These are phyloP conservation scores for Phytopythium chamaehyphon DNA, from an alignment of 352 stramenopile genomes.

Conservation along the genomic window DNA sequence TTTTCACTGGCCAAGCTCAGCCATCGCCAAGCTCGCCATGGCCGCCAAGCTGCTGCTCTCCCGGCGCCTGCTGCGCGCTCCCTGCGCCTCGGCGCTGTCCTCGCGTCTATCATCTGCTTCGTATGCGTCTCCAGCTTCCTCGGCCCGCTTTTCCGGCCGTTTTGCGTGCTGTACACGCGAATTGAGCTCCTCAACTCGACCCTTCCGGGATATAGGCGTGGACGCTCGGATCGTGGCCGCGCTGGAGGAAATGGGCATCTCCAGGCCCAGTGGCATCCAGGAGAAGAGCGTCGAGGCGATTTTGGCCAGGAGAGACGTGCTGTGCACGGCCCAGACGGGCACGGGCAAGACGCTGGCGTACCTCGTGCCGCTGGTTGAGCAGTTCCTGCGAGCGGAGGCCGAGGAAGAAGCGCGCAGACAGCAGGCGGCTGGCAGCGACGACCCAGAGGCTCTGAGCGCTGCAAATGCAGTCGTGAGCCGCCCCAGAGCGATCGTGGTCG, in stretches of 20 bases:
- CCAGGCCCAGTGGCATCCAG: conserved; percentile 47
- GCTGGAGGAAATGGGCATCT: conserved; percentile 46
- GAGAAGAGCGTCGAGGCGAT: conserved; percentile 45
- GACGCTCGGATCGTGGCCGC: conserved; percentile 31
- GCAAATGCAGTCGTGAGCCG: conserved; percentile 20
- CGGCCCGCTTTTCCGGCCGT: background rate
- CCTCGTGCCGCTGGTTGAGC: conserved; percentile 49
- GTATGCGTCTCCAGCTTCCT: background rate
- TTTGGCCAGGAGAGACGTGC: conserved; percentile 39
- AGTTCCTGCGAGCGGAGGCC: conserved; percentile 39
- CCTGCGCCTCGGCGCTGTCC: background rate
- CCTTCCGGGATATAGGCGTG: conserved; percentile 42
- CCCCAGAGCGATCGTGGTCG: conserved; percentile 47
- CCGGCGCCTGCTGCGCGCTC: background rate
- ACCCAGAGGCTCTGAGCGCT: background rate
- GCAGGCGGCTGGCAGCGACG: background rate
- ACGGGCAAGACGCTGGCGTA: conserved; percentile 72
- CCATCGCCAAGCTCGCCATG: background rate
- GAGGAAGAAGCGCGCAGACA: conserved; percentile 5
- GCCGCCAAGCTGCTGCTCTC: background rate
- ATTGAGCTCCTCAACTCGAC: conserved; percentile 7
- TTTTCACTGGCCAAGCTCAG: conserved; percentile 1
- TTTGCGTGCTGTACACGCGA: background rate
- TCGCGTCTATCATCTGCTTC: background rate
- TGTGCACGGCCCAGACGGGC: conserved; percentile 63